phyloP scores from a whole-genome alignment of 2,329 filamentous ascomycete species.

The Alternaria arbusti region DNA sequence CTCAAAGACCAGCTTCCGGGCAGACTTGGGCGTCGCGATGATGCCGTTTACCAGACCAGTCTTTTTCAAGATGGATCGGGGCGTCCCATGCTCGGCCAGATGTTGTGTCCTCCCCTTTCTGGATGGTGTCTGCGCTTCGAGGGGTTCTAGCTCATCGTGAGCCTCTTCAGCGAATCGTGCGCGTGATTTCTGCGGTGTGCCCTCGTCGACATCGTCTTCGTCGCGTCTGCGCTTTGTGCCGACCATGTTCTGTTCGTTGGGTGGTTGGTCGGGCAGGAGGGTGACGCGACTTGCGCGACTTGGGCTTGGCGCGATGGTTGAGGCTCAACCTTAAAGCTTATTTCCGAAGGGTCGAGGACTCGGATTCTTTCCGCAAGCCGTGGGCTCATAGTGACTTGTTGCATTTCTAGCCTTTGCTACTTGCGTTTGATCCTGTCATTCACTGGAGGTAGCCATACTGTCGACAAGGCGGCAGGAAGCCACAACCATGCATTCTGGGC shows the following conservation, averaged over 20 bases:
- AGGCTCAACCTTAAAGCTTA: background rate
- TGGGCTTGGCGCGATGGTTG: slow-evolving; percentile 13
- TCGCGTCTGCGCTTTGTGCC: slow-evolving; percentile 42
- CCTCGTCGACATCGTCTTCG: slow-evolving; percentile 25
- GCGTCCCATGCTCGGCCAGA: slow-evolving; percentile 36
- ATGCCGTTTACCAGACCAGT: slow-evolving; percentile 24
- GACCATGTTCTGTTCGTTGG: slow-evolving; percentile 29
- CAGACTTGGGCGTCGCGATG: slow-evolving; percentile 51
- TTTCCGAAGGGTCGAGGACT: background rate
- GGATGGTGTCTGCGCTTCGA: slow-evolving; percentile 41
- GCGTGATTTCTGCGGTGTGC: slow-evolving; percentile 37
- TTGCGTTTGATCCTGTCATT: background rate
- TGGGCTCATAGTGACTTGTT: background rate
- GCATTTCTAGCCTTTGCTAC: background rate
- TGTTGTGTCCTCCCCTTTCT: slow-evolving; percentile 29
- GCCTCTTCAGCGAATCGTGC: slow-evolving; percentile 18
- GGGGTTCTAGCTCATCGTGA: slow-evolving; percentile 24
- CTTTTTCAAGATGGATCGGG: slow-evolving; percentile 45
- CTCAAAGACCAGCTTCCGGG: slow-evolving; percentile 55
- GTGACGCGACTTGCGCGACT: slow-evolving; percentile 33
- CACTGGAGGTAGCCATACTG: background rate
- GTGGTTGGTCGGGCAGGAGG: slow-evolving; percentile 9
- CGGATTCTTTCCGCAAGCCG: background rate
- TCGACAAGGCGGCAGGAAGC: background rate
- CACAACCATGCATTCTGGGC: background rate